Conservation (phyloP, 495 filamentous ascomycete genomes). For the Polyplosphaeria fusca region DNA sequence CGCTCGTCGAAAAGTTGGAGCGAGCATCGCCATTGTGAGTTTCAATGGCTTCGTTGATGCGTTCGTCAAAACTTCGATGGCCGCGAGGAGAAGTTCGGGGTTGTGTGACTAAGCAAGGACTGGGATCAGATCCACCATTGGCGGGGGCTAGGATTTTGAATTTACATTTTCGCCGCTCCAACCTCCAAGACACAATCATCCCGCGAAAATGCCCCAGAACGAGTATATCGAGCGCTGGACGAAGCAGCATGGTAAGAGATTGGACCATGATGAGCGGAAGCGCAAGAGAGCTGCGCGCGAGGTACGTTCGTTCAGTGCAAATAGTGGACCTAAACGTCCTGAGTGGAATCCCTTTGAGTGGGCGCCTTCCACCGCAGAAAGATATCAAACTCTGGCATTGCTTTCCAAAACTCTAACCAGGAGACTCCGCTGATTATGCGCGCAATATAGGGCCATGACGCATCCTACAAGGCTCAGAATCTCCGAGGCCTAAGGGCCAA, state of each 20-base stretch:
- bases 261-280: slow-evolving; percentile 71
- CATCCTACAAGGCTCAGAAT: slow-evolving; percentile 84
- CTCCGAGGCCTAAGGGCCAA: slow-evolving; percentile 89
- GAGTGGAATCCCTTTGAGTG: too few species aligned
- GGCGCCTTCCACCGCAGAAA: too few species aligned
- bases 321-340: too few species aligned
- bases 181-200: not conserved
- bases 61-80: not conserved
- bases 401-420: too few species aligned
- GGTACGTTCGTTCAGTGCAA: too few species aligned
- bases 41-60: not conserved
- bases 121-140: not conserved
- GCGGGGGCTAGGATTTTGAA: slow-evolving; percentile 21
- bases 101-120: slow-evolving; percentile 13
- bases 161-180: slow-evolving; percentile 8
- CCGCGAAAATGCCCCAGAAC: slow-evolving; percentile 72
- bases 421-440: too few species aligned
- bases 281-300: slow-evolving; percentile 88
- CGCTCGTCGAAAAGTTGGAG: slow-evolving; percentile 15
- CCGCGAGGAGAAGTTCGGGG: not conserved
- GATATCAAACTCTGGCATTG: too few species aligned
- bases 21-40: slow-evolving; percentile 20
- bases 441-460: slow-evolving; percentile 79
- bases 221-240: slow-evolving; percentile 89
- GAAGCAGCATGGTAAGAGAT: slow-evolving; percentile 59